Evolutionary conservation across 2,329 filamentous ascomycete genomes (phyloP), one percentile per base, ranked within the genome.

Genomic region (Apiospora arundinis): DNA sequence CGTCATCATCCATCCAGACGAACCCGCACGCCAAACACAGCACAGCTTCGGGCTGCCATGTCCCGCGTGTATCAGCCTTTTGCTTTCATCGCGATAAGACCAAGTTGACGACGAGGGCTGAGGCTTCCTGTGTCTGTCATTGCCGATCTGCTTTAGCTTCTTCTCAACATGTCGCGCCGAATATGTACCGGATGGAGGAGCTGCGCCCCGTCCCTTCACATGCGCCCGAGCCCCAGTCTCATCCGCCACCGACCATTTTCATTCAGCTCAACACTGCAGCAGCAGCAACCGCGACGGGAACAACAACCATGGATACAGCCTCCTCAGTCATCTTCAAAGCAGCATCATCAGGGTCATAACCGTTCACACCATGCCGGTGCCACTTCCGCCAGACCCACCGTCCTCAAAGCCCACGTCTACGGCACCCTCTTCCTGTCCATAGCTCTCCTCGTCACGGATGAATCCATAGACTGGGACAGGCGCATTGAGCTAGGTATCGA

Each of bases 341-440:
- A n/a, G 25, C 32, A 32, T 3, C 32, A 12, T 40, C 18, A 12
- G 3, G 40, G 4, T 7, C 56, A 40, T 14, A 18, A 40, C 18
- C 9, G n/a, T 32, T 40, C 56, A 4, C 56, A 28, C 16, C 52
- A 32, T 56, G 49, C 16, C 32, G 18, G 21, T 11, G 11, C 16
- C 42, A 40, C 5, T 5, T 12, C 9, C 28, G 28, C 18, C 32
- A 68, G 44, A 37, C 37, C 68, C 9, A 69, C 45, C 8, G 49
- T 69, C 12, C 65, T 76, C 9, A 49, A 46, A 9, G 72, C 73
- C 8, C 21, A 70, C 21, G 72, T 76, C 23, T 74, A 75, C 68
- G 72, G 71, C 66, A 68, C 73, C 16, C 71, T 76, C 25, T 76
- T 63, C 67, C 56, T 73, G 42, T 74, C 74, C 9, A 72, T 77